phyloP scores from a whole-genome alignment of 2,329 filamentous ascomycete genomes.

The Fusarium sp. region DNA sequence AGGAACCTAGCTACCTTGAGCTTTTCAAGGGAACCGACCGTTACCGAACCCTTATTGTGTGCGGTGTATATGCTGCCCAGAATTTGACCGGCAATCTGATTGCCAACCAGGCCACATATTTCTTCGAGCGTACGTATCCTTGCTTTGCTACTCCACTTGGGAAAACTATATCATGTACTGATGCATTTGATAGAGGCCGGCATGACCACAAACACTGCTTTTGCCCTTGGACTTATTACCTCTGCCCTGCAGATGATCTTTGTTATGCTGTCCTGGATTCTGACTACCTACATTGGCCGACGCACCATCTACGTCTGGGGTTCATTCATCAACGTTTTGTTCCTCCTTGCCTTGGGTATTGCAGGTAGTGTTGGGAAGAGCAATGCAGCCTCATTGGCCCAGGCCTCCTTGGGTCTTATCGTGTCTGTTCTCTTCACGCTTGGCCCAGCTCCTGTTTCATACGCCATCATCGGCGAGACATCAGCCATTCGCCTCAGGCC shows the following conservation, averaged over 20 bases:
- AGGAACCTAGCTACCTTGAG: conserved; percentile 60
- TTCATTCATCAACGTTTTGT: conserved; percentile 61
- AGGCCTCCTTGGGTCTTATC: conserved; percentile 71
- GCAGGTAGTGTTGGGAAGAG: conserved; percentile 60
- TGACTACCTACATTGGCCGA: conserved; percentile 71
- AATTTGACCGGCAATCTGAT: conserved; percentile 71
- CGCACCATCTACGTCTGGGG: conserved; percentile 74
- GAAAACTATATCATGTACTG: neutral
- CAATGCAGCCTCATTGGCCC: conserved; percentile 59
- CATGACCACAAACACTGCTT: conserved; percentile 64
- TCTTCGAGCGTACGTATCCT: conserved; percentile 57
- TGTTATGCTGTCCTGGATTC: conserved; percentile 74
- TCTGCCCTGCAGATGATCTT: conserved; percentile 70
- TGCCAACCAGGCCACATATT: conserved; percentile 70
- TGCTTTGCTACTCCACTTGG: neutral
- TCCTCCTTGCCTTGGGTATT: conserved; percentile 69
- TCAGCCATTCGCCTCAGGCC: conserved; percentile 72
- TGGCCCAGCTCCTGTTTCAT: conserved; percentile 71
- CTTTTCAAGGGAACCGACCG: conserved; percentile 65
- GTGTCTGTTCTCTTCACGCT: conserved; percentile 73
- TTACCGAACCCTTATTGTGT: conserved; percentile 66
- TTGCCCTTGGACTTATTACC: conserved; percentile 71
- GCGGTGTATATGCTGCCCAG: conserved; percentile 67
- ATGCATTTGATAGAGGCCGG: conserved; percentile 64
- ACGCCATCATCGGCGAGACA: conserved; percentile 75